Evolutionary conservation across 805 yeast species (phyloP).

Genomic region (Pachysolen tannophilus): DNA sequence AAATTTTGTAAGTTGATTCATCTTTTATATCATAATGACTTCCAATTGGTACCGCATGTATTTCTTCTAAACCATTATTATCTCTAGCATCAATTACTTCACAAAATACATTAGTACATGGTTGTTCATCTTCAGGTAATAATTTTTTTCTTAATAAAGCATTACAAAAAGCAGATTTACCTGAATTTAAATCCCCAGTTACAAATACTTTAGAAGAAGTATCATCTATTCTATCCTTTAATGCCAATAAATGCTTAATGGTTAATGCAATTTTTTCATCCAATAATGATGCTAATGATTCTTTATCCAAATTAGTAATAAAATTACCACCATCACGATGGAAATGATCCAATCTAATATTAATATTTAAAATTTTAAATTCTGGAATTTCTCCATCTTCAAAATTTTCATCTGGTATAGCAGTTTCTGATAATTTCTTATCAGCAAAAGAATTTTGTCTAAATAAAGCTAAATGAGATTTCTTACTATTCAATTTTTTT

Average conservation of each 20-base stretch:
- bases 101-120: conserved; percentile 93
- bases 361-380: conserved; percentile 57
- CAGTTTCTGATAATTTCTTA: conserved; percentile 11
- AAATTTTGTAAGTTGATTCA: conserved; percentile 56
- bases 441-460: conserved; percentile 29
- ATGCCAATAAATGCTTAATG: conserved; percentile 55
- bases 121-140: conserved; percentile 95
- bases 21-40: conserved; percentile 42
- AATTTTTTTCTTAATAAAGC: conserved; percentile 71
- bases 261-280: conserved; percentile 62
- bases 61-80: conserved; percentile 75
- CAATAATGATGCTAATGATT: conserved; percentile 60
- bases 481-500: conserved; percentile 35
- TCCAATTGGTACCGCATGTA: conserved; percentile 77
- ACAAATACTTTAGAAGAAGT: conserved; percentile 89
- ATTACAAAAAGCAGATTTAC: conserved; percentile 93
- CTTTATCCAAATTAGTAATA: conserved; percentile 53
- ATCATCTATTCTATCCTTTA: conserved; percentile 82
- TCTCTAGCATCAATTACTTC: conserved; percentile 83
- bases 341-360: conserved; percentile 44
- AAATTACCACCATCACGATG: conserved; percentile 31
- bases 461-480: conserved; percentile 46
- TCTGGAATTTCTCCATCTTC: conserved; percentile 22
- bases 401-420: conserved; percentile 1
- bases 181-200: conserved; percentile 95